Base-by-base conservation (phyloP, 2,329 filamentous ascomycete genomes). In the Epichloe elymi region DNA sequence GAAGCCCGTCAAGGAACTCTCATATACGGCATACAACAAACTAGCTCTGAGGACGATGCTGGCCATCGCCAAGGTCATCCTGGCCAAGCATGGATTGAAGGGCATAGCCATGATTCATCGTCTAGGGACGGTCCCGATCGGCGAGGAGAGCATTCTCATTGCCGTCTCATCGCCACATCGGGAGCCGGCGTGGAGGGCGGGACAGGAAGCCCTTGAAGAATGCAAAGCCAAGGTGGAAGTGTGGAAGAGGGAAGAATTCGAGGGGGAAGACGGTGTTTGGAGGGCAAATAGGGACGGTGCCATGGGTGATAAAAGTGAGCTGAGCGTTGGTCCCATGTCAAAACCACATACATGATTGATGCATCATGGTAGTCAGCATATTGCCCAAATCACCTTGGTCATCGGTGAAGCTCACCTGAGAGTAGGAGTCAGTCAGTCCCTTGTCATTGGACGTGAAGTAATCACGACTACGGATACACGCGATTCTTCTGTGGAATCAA, bases 241-340 rank as follows among this genome's bases (percentile, higher is more conserved):
- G 41, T 96, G 91, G 91, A 96, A 96, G 70, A 74, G 82, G 57
- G 91, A 97, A 70, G 85, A 88, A 65, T 96, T 96, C 72, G 80
- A 78, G 44, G 84, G 78, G 1, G 84, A 82, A 20, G 83, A 85
- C 56, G 86, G 83, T 6, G 77, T 93, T 43, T 96, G 90, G 90
- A 83, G 88, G 68, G 88, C 86, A 54, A 96, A 96, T 69, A 71
- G 83, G 56, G 89, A 95, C 67, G 86, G 85, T 10, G 71, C 74
- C 53, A 67, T 70, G 46, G 84, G 81, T 6, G 70, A 74, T 43
- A 72, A 66, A 66, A 58, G 65, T 77, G 53, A 60, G 64, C 40
- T 55, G 23, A 35, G 6, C 49, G 39, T 1, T 6, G 30, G 15
- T 37, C 5, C 8, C 26, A 30, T 30, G 8, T 4, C 26, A 10